Conservation (phyloP, 2,329 filamentous ascomycete genomes). For the Aspergillus quadricinctus region DNA sequence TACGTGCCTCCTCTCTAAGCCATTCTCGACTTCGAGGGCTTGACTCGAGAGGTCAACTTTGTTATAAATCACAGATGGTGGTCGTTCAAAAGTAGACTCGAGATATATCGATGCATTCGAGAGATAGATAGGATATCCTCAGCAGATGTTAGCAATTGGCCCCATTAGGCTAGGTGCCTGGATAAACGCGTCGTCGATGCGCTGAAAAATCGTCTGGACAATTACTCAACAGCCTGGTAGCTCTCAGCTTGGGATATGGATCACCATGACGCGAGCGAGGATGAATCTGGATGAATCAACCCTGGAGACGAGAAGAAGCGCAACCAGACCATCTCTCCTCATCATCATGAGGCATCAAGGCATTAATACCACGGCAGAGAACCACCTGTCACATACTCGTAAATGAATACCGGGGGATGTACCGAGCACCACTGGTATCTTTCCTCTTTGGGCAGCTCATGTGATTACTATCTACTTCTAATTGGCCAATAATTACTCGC, state of each 20-base stretch:
- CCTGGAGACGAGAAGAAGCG: neutral
- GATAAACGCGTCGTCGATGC: neutral
- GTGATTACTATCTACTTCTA: accelerated
- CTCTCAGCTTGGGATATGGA: neutral
- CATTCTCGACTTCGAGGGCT: too few species aligned
- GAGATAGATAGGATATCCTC: too few species aligned
- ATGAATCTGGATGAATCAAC: neutral
- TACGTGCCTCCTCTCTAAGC: too few species aligned
- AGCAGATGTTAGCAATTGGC: too few species aligned
- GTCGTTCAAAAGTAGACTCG: too few species aligned
- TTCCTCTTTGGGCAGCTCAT: neutral
- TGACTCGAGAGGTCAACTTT: too few species aligned
- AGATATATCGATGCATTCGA: too few species aligned
- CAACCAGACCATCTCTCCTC: too few species aligned
- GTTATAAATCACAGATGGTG: too few species aligned
- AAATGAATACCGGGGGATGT: conserved; percentile 17
- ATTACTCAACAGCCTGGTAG: too few species aligned
- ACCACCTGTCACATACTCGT: neutral
- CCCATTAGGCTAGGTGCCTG: too few species aligned
- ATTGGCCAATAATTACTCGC: conserved; percentile 3
- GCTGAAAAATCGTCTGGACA: too few species aligned
- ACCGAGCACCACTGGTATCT: conserved; percentile 3
- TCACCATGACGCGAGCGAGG: neutral
- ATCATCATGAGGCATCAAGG: conserved; percentile 12
- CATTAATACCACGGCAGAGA: conserved; percentile 9